Percentiles rank a stretch among this genome's conserved stretches.
Conservation (phyloP, 2,329 filamentous ascomycete species). For the Sarocladiaceae sp. region DNA sequence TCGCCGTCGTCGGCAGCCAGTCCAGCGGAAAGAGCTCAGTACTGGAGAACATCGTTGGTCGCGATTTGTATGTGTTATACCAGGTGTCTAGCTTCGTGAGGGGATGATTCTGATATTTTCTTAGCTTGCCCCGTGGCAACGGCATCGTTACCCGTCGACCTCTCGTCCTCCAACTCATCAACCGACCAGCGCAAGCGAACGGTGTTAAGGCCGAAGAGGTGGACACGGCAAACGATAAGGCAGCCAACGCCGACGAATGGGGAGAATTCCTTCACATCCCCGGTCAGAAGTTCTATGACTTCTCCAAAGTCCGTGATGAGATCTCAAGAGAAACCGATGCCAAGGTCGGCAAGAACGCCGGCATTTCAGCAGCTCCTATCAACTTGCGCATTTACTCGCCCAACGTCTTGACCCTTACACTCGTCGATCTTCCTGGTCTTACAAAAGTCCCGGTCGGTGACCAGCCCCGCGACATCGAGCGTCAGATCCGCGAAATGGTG, state of each 20-base stretch:
- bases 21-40: conserved; percentile 99
- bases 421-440: conserved; percentile 93
- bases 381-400: conserved; percentile 98
- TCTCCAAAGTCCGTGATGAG: conserved; percentile 97
- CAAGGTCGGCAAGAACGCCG: conserved; percentile 93
- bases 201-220: conserved; percentile 65
- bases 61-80: conserved; percentile 72
- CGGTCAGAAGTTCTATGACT: conserved; percentile 96
- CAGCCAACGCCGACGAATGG: conserved; percentile 93
- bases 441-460: conserved; percentile 97
- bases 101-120: too few species aligned
- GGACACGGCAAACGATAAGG: conserved; percentile 68
- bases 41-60: conserved; percentile 95
- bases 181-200: conserved; percentile 73
- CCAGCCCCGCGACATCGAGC: conserved; percentile 96
- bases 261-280: conserved; percentile 98
- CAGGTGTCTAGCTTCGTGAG: too few species aligned
- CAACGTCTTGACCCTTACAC: conserved; percentile 92
- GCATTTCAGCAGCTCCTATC: conserved; percentile 95
- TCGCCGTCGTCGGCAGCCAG: conserved; percentile 96
- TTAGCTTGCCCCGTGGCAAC: conserved; percentile 88
- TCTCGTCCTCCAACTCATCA: conserved; percentile 96
- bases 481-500: conserved; percentile 94
- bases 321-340: conserved; percentile 94
- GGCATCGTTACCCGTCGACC: conserved; percentile 96